Evolutionary conservation across 1,139 yeast genomes (phyloP).

Genomic region (Scheffersomyces quercinus): DNA sequence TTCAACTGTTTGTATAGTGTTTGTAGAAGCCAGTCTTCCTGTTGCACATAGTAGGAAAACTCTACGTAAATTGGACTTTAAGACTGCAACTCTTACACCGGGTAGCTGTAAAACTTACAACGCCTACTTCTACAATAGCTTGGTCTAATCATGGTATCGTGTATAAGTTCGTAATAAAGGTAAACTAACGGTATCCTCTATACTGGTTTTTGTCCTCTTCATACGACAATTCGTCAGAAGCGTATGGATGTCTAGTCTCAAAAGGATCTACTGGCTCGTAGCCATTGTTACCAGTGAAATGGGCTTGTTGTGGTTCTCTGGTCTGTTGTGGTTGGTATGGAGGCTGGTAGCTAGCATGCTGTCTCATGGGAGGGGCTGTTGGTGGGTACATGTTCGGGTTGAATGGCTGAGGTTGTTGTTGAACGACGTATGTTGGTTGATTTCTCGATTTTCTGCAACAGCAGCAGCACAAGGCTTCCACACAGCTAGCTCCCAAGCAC

Average conservation of each 20-base stretch:
- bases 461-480: slow-evolving; percentile 49
- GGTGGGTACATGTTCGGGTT: slow-evolving; percentile 41
- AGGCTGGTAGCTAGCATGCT: slow-evolving; percentile 19
- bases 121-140: too few relatives aligned
- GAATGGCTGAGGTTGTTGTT: slow-evolving; percentile 16
- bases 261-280: slow-evolving; percentile 14
- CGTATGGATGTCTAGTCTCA: background rate
- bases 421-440: slow-evolving; percentile 14
- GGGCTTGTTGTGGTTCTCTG: slow-evolving; percentile 15
- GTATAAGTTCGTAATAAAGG: background rate
- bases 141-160: too few relatives aligned
- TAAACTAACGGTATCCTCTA: slow-evolving; percentile 1
- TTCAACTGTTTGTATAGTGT: too few relatives aligned
- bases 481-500: slow-evolving; percentile 46
- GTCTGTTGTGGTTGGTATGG: slow-evolving; percentile 18
- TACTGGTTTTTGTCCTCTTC: background rate
- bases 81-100: too few relatives aligned
- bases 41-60: too few relatives aligned
- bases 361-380: slow-evolving; percentile 9
- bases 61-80: too few relatives aligned
- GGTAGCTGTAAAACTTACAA: too few relatives aligned
- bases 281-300: slow-evolving; percentile 14
- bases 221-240: background rate
- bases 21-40: too few relatives aligned
- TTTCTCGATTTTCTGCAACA: slow-evolving; percentile 35